A percentile compares a stretch with the other conserved stretches of the same genome.
These are phyloP conservation scores for Gastrolobium bilobum DNA, from an alignment of 306 rosid genomes.

Conservation along the genomic window DNA sequence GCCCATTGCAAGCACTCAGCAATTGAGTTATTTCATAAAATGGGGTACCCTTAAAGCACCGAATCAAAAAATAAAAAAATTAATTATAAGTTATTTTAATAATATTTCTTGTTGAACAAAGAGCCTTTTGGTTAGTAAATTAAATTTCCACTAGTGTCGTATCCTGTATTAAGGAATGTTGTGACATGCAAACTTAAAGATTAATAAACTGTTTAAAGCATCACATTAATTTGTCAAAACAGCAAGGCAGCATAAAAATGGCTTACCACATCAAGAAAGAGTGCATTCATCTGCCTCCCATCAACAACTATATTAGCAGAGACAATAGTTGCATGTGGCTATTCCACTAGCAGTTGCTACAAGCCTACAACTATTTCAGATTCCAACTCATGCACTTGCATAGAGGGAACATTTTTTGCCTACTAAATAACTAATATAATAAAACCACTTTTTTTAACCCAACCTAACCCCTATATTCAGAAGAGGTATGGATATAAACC, in stretches of 20 bases:
- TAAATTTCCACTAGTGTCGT: background rate
- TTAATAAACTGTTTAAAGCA: conserved; percentile 20
- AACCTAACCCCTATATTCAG: background rate
- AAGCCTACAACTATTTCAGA: conserved; percentile 86
- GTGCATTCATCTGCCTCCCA: conserved; percentile 99
- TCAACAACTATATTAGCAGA: conserved; percentile 87
- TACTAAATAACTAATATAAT: conserved; percentile 20
- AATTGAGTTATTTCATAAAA: too few species aligned
- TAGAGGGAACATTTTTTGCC: conserved; percentile 15
- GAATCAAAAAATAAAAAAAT: too few species aligned
- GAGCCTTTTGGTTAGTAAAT: background rate
- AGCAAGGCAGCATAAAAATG: background rate
- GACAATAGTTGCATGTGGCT: conserved; percentile 68
- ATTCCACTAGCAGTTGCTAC: conserved; percentile 78
- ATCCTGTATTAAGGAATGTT: conserved; percentile 8
- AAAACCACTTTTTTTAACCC: background rate
- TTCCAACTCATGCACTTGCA: conserved; percentile 85
- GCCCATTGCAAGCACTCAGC: too few species aligned
- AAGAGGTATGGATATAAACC: conserved; percentile 29
- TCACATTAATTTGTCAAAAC: conserved; percentile 23
- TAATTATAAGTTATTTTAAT: too few species aligned
- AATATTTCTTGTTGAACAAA: background rate
- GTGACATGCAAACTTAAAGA: conserved; percentile 19
- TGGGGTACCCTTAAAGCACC: too few species aligned
- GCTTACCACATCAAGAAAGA: conserved; percentile 94